Evolutionary conservation across 108 stramenopile species (phyloP).

Genomic region (Discostella pseudostelligera): DNA sequence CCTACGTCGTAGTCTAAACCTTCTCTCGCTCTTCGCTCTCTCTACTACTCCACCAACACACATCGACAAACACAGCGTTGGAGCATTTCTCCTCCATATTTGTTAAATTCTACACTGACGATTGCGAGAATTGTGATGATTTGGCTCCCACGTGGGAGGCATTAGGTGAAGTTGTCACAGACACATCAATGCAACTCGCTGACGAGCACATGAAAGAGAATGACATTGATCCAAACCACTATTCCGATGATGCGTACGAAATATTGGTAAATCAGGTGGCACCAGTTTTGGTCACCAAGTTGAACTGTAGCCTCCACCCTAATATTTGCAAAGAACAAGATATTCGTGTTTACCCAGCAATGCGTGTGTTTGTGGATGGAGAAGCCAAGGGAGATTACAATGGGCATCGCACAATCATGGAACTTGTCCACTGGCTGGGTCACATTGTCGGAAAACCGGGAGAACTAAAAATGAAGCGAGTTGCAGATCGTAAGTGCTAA

Average conservation of each 20-base stretch:
- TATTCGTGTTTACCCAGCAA: slow-evolving; percentile 89
- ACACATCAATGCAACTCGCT: slow-evolving; percentile 41
- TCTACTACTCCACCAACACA: not conserved
- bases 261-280: slow-evolving; percentile 40
- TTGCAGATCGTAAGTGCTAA: slow-evolving; percentile 27
- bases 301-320: slow-evolving; percentile 66
- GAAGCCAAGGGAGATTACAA: slow-evolving; percentile 70
- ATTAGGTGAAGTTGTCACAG: slow-evolving; percentile 51
- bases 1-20: not conserved
- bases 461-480: slow-evolving; percentile 37
- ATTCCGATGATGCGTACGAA: slow-evolving; percentile 48
- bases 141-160: slow-evolving; percentile 81
- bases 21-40: not conserved
- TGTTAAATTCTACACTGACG: slow-evolving; percentile 64
- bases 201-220: slow-evolving; percentile 30
- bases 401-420: slow-evolving; percentile 79
- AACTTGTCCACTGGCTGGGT: slow-evolving; percentile 65
- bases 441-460: slow-evolving; percentile 52
- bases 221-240: slow-evolving; percentile 11
- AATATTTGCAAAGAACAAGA: slow-evolving; percentile 68
- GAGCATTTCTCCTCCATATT: slow-evolving; percentile 33
- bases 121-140: slow-evolving; percentile 76
- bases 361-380: slow-evolving; percentile 84
- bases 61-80: slow-evolving; percentile 9
- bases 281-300: slow-evolving; percentile 47